Conservation (phyloP, 2,329 filamentous ascomycete genomes). For the Stachybotrys chartarum region DNA sequence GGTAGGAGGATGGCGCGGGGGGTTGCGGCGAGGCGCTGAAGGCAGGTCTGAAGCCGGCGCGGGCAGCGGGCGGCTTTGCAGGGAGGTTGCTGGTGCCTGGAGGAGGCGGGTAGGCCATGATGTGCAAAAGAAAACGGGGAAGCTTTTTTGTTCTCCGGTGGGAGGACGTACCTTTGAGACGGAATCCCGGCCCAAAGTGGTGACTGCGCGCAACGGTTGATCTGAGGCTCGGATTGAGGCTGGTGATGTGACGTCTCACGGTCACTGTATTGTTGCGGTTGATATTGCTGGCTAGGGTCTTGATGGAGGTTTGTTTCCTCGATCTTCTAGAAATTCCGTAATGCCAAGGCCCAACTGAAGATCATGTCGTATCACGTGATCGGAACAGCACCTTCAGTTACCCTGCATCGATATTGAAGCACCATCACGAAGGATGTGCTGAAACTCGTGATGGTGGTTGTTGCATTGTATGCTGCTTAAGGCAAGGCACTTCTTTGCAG, state of each 20-base stretch:
- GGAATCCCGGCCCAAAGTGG: background rate
- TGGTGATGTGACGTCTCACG: no score
- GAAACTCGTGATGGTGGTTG: no score
- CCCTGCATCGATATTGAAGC: no score
- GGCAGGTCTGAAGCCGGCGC: constrained; percentile 39
- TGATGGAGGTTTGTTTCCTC: background rate
- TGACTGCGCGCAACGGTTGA: background rate
- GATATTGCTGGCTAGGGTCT: background rate
- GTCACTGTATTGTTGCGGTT: no score
- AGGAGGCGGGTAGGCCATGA: constrained; percentile 83
- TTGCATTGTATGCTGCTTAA: no score
- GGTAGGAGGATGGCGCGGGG: constrained; percentile 22
- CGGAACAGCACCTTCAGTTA: no score
- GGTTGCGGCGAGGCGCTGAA: constrained; percentile 34
- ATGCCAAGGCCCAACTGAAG: background rate
- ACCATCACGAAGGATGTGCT: no score
- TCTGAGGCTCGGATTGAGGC: background rate
- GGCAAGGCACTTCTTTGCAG: no score
- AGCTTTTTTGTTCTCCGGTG: constrained; percentile 11
- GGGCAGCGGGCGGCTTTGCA: constrained; percentile 64
- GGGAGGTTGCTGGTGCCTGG: constrained; percentile 65
- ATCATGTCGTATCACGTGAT: no score
- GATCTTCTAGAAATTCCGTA: background rate
- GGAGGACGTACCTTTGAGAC: constrained; percentile 37
- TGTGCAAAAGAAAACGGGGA: constrained; percentile 39